These are phyloP conservation scores for Anisogramma anomala DNA, from an alignment of 2,329 filamentous ascomycete genomes.

Conservation along the genomic window DNA sequence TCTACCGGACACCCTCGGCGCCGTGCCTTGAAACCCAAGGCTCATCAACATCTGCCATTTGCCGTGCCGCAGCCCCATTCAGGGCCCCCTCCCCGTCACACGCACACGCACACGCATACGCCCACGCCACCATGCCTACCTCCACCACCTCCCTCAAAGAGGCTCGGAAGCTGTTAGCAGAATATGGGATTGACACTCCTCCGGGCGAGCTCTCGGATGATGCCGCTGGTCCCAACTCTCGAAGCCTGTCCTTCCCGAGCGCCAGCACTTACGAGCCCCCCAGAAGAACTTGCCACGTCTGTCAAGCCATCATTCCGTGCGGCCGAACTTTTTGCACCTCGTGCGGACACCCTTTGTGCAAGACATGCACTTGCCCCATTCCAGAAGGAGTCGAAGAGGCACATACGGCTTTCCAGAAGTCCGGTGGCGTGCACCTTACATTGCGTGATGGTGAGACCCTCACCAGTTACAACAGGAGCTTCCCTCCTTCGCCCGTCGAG, in stretches of 20 bases:
- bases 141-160: slow-evolving; percentile 20
- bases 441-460: slow-evolving; percentile 13
- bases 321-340: slow-evolving; percentile 30
- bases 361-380: slow-evolving; percentile 31
- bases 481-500: slow-evolving; percentile 1
- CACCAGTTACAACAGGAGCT: slow-evolving; percentile 13
- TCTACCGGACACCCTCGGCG: not conserved
- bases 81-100: not conserved
- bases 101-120: too few species aligned
- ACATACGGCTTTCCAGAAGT: slow-evolving; percentile 16
- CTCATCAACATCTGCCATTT: not conserved
- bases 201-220: slow-evolving; percentile 35
- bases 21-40: not conserved
- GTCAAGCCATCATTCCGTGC: slow-evolving; percentile 28
- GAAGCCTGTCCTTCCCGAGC: not conserved
- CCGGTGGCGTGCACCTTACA: slow-evolving; percentile 9
- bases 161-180: slow-evolving; percentile 35
- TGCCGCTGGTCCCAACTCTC: slow-evolving; percentile 13
- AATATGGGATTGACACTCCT: slow-evolving; percentile 34
- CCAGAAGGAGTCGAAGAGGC: slow-evolving; percentile 17
- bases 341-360: slow-evolving; percentile 41
- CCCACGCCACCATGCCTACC: not conserved
- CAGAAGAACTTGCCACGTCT: slow-evolving; percentile 37
- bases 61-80: not conserved
- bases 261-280: not conserved